These are phyloP conservation scores for Onygenales sp. DNA, from an alignment of 2,329 filamentous ascomycete genomes.

Conservation along the genomic window DNA sequence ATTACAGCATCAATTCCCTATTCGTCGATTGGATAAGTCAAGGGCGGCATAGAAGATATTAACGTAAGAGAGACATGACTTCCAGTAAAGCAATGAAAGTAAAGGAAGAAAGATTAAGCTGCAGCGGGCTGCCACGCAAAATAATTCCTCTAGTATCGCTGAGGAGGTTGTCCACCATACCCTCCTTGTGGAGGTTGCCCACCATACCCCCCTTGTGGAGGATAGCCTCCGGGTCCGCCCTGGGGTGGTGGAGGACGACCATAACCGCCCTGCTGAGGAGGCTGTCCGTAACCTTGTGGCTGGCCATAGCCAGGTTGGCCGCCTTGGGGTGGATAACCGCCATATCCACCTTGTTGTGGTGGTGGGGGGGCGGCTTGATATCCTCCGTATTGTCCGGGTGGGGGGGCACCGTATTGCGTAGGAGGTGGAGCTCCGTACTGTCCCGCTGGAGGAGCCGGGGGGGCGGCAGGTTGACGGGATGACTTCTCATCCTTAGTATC, in stretches of 20 bases:
- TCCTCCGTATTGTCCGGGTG: constrained; percentile 10
- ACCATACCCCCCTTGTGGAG: constrained; percentile 17
- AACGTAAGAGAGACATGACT: no score
- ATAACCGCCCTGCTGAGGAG: background rate
- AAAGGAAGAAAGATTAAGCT: background rate
- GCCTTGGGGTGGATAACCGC: constrained; percentile 9
- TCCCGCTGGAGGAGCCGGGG: constrained; percentile 20
- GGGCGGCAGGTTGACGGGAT: constrained; percentile 23
- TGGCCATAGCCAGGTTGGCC: background rate
- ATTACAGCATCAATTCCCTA: no score
- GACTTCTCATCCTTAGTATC: constrained; percentile 56
- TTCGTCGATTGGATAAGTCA: no score
- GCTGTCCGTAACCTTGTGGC: background rate
- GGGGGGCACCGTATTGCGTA: constrained; percentile 10
- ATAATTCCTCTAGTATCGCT: background rate
- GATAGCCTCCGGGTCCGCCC: constrained; percentile 8
- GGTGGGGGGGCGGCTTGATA: constrained; percentile 22
- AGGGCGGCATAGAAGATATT: no score
- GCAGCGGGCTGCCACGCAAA: background rate
- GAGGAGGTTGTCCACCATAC: background rate
- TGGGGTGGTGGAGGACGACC: constrained; percentile 4
- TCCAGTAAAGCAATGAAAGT: no score
- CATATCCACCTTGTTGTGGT: constrained; percentile 12
- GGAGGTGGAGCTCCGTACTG: constrained; percentile 13
- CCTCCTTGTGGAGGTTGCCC: constrained; percentile 1